Evolutionary conservation across 495 filamentous ascomycete genomes (phyloP), one percentile per base, ranked within the genome.

Genomic region (Penicillium waksmanii): DNA sequence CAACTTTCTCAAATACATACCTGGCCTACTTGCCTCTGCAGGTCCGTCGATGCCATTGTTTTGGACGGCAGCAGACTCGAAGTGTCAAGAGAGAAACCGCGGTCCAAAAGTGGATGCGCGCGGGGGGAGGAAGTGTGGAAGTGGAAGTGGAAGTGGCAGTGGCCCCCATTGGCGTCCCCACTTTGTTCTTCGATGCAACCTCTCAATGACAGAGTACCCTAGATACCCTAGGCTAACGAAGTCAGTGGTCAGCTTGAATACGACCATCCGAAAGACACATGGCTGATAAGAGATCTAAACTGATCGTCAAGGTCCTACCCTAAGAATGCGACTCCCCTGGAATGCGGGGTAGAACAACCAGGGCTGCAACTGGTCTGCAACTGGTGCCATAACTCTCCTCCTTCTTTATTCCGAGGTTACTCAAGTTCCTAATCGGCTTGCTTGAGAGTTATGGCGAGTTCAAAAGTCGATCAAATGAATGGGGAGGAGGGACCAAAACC

Each of bases 11-110:
- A 38, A 21, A 10, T 9, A 31, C 52, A 27, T 64, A 73, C 75
- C 58, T 79, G 75, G 27, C 72, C 71, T 10, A 73, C 64, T 71
- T 73, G 67, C 48, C 67, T 73, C 53, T 69, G 69, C 4, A 71
- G 58, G 34, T 70, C 66, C n/a, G 36, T 50, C 35, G 63, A 60
- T 44, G 60, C 27, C 68, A 73, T 73, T 21, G 38, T 31, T 31
- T 31, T 61, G 18, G 15, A 38, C 15, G 36, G 5, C 3, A n/a
- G 2, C 36, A 38, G 36, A 38, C 7, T 13, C 6, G 15, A 12
- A 13, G 36, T 12, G 36, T 13, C 11, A n/a, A n/a, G 15, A 38
- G 36, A 38, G 36, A 38, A n/a, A 13, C 27, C 27, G 27, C 23
- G 13, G 34, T 38, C 36, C 12, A 12, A 38, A 38, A 38, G 36